Base-by-base conservation (phyloP, 2,329 filamentous ascomycete genomes). In the Pseudogymnoascus sp. region DNA sequence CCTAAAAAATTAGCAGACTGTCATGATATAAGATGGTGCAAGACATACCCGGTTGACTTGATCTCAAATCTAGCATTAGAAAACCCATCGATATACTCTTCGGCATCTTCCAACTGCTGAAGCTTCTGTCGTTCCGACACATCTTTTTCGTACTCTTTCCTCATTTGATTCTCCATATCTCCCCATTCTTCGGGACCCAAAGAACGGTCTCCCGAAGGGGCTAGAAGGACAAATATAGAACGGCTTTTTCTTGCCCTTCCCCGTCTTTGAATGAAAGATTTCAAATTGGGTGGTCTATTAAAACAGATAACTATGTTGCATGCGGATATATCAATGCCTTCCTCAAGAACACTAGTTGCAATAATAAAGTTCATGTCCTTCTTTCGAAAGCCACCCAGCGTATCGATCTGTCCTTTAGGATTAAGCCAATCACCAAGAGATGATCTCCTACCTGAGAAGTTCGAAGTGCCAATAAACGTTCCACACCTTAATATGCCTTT, bases 91-190 rank as follows among this genome's bases (percentile, higher is more conserved):
- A 74, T 73, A 15, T 69, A 60, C 64, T 81, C 65, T 60, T 71
- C 68, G 0, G 33, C 50, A 33, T 67, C 63, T 58, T 72, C 71
- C 0, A 64, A 15, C n/a, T 63, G 60, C 15, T 66, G 31, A 8
- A 66, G 13, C 36, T 66, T 65, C 54, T 67, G 60, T 2, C 71
- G 58, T 10, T 57, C 47, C 5, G 70, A 64, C 66, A 68, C 68
- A 11, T 72, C 69, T 36, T 72, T 74, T 36, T 77, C 71, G 60
- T 72, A 72, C 15, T 70, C 63, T 21, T 62, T 61, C 58, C 75
- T 88, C 87, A 96, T 92, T n/a, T 84, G 77, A 2, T 78, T 71
- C 70, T 97, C 93, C 13, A 94, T 77, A 0, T 71, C 68, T 26
- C 83, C 75, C 88, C 90, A 96, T 26, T 81, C 77, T 2, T 71